phyloP scores from a whole-genome alignment of 768 basidiomycete genomes.

The Panaeolus papilionaceus region DNA sequence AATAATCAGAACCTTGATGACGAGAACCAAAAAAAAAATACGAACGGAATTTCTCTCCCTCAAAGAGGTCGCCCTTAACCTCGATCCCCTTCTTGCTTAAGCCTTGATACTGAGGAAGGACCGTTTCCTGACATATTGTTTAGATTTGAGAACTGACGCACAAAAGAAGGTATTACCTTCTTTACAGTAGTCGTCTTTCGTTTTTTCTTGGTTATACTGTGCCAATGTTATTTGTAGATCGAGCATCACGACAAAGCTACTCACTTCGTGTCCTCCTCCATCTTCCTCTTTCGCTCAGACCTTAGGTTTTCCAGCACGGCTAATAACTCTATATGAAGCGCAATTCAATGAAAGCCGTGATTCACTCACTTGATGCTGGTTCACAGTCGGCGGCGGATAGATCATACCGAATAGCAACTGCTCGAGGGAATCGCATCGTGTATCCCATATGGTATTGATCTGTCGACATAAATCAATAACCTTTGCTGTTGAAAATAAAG shows the following conservation, averaged over 20 bases:
- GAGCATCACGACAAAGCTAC: conserved; percentile 17
- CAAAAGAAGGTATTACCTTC: conserved; percentile 46
- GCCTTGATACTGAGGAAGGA: conserved; percentile 73
- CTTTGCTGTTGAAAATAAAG: conserved; percentile 9
- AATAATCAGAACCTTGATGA: not conserved
- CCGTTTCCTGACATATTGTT: conserved; percentile 47
- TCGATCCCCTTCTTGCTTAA: conserved; percentile 64
- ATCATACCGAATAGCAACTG: conserved; percentile 81
- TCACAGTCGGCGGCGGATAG: conserved; percentile 74
- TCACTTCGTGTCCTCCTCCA: conserved; percentile 65
- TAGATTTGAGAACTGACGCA: conserved; percentile 4
- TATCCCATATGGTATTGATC: conserved; percentile 86
- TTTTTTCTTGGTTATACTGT: conserved; percentile 59
- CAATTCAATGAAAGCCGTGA: not conserved
- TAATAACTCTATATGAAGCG: conserved; percentile 30
- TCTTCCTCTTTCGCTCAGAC: conserved; percentile 75
- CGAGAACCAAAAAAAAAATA: conserved; percentile 24
- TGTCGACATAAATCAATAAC: conserved; percentile 29
- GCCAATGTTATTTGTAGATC: not conserved
- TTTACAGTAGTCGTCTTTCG: conserved; percentile 53
- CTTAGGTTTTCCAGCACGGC: conserved; percentile 66
- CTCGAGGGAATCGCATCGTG: conserved; percentile 96
- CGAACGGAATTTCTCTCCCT: conserved; percentile 82
- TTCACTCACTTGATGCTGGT: conserved; percentile 63
- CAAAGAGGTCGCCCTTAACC: conserved; percentile 70